Evolutionary conservation across 441 rosid genomes (phyloP).

Genomic region (Arabidopsis hybrid): DNA sequence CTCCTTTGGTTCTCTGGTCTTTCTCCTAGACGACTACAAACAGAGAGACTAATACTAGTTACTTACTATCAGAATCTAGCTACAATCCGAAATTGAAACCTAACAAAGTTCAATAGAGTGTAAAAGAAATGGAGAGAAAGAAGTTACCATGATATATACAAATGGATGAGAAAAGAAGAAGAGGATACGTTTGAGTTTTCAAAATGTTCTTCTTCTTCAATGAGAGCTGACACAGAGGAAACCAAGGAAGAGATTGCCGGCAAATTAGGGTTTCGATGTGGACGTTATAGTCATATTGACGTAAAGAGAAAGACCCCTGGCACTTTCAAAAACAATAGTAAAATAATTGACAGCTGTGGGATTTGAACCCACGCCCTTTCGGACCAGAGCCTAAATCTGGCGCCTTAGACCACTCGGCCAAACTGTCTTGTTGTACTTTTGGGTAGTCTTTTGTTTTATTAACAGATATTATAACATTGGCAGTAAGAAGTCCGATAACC

Average conservation of each 20-base stretch:
- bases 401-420: conserved; percentile 91
- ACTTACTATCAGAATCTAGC: not conserved
- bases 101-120: not conserved
- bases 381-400: conserved; percentile 99
- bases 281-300: conserved; percentile 25
- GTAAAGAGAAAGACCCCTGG: conserved; percentile 12
- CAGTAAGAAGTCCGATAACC: no score
- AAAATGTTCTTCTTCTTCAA: conserved; percentile 22
- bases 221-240: conserved; percentile 13
- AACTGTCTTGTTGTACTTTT: conserved; percentile 1
- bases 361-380: conserved; percentile 99
- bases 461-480: no score
- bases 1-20: conserved; percentile 73
- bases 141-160: conserved; percentile 19
- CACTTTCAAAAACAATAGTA: not conserved
- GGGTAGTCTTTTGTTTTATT: no score
- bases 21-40: conserved; percentile 62
- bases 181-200: not conserved
- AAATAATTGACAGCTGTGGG: conserved; percentile 58
- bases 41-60: not conserved
- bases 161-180: conserved; percentile 1
- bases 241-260: not conserved
- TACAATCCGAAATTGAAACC: not conserved
- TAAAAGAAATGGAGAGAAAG: not conserved
- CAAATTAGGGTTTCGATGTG: conserved; percentile 21